Evolutionary conservation across 2,329 filamentous ascomycete genomes (phyloP).

Genomic region (Aschersonia sp.): DNA sequence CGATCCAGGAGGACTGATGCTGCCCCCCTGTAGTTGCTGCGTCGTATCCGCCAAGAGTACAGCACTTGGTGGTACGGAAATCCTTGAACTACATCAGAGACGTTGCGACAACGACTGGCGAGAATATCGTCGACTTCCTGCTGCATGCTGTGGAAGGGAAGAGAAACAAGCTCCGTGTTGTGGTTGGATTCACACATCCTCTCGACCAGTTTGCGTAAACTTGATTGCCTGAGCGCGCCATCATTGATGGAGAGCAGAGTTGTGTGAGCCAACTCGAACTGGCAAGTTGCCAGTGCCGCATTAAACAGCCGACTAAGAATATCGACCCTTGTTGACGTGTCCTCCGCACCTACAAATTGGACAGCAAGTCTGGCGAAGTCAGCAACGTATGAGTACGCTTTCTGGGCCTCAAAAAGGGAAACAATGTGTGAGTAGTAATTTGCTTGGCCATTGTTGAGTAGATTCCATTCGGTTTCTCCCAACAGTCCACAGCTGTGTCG

Average conservation of each 20-base stretch:
- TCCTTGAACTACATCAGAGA: slow-evolving; percentile 47
- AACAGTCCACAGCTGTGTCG: slow-evolving; percentile 53
- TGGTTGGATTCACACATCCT: slow-evolving; percentile 55
- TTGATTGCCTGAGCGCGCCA: slow-evolving; percentile 54
- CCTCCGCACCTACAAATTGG: slow-evolving; percentile 35
- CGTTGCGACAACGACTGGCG: slow-evolving; percentile 52
- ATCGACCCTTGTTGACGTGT: slow-evolving; percentile 41
- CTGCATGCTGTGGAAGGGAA: slow-evolving; percentile 68
- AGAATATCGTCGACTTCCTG: slow-evolving; percentile 70
- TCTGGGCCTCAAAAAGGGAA: slow-evolving; percentile 63
- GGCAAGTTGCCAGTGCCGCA: slow-evolving; percentile 62
- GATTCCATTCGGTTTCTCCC: slow-evolving; percentile 57
- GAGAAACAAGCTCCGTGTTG: slow-evolving; percentile 51
- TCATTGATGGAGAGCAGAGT: slow-evolving; percentile 63
- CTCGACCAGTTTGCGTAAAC: slow-evolving; percentile 54
- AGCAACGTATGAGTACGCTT: slow-evolving; percentile 64
- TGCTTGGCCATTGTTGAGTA: slow-evolving; percentile 57
- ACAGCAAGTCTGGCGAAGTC: slow-evolving; percentile 70
- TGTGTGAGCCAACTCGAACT: slow-evolving; percentile 71
- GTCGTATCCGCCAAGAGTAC: slow-evolving; percentile 78
- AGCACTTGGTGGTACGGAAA: slow-evolving; percentile 85
- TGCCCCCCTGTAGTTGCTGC: slow-evolving; percentile 72
- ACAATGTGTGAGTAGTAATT: slow-evolving; percentile 82
- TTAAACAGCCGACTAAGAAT: slow-evolving; percentile 75
- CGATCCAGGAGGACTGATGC: slow-evolving; percentile 48